Base-by-base conservation (phyloP, 208 protist genomes). In the Balamuthia mandrillaris region DNA sequence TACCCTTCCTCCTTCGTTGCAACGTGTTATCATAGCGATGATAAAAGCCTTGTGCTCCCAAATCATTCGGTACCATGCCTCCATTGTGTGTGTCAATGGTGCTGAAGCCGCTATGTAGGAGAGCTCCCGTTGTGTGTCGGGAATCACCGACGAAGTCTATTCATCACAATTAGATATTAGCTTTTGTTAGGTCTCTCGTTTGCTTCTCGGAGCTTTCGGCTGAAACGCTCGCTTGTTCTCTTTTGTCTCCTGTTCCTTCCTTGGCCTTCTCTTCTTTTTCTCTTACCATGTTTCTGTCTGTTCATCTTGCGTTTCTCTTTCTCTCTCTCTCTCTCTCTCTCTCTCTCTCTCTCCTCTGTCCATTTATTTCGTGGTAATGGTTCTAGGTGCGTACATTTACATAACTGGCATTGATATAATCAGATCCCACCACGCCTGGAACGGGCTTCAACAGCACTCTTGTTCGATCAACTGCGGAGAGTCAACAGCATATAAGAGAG, bases 371-470 rank as follows among this genome's bases (percentile, higher is more conserved):
- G n/a, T 12, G 18, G n/a, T n/a, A 31, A 18, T n/a, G 18, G 58
- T 5, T 18, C 33, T 9, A 31, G 2, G 0, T 12, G 29, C 4
- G 14, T 41, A 70, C 65, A 27, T 77, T 77, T 18, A 77, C 45
- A 31, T 77, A 77, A 33, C 68, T 77, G 18, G 68, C 68, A 33
- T 77, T 77, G n/a, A 77, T 47, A 27, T 77, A 77, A 27, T 77
- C 68, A 3, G 68, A 77, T 27, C 56, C 24, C 27, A 58, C 37
- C 2, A 58, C 68, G 7, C 7, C n/a, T 1, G 39, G 44, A 14
- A 29, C 18, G 24, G 56, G 68, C 68, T 77, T 77, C 12, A 77
- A 41, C 37, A 41, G 37, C 16, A n/a, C 35, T 77, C 27, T 77
- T 41, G 68, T 77, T 77, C 18, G 49, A 41, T 77, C 44, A 54